Percentiles rank a stretch among this genome's conserved stretches.
phyloP scores from a whole-genome alignment of 2,329 filamentous ascomycete genomes.

The Curvularia spicifera region DNA sequence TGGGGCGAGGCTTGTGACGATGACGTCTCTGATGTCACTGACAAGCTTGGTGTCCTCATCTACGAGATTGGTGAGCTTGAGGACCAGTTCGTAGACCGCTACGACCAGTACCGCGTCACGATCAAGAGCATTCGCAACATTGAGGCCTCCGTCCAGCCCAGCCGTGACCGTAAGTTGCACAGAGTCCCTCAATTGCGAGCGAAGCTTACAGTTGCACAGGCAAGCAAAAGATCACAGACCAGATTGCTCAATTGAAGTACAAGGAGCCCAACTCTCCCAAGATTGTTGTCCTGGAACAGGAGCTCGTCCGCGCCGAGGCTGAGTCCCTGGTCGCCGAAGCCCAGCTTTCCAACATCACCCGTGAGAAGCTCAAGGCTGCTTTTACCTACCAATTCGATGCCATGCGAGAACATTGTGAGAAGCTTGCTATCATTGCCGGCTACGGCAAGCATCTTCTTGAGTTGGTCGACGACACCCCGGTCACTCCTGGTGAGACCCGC shows the following conservation, averaged over 20 bases:
- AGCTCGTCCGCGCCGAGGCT: conserved; percentile 96
- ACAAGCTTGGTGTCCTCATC: conserved; percentile 96
- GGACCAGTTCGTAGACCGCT: conserved; percentile 97
- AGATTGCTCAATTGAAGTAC: conserved; percentile 98
- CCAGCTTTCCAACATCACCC: conserved; percentile 98
- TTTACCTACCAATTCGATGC: conserved; percentile 99
- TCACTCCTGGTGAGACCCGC: conserved; percentile 95
- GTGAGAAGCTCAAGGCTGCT: conserved; percentile 98
- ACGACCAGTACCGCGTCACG: conserved; percentile 98
- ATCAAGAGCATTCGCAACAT: conserved; percentile 99
- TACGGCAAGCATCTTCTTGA: conserved; percentile 99
- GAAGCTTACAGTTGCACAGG: conserved; percentile 57
- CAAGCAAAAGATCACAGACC: conserved; percentile 99
- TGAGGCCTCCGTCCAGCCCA: conserved; percentile 96
- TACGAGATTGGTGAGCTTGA: conserved; percentile 99
- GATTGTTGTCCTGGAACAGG: conserved; percentile 97
- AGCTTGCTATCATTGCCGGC: conserved; percentile 95
- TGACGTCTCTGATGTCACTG: conserved; percentile 97
- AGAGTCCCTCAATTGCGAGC: neutral
- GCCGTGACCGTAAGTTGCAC: conserved; percentile 81
- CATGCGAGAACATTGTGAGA: conserved; percentile 95
- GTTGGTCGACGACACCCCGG: conserved; percentile 93
- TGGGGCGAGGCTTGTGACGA: conserved; percentile 97
- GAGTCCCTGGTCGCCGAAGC: conserved; percentile 99
- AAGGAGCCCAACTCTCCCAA: conserved; percentile 98